These are phyloP conservation scores for Cafeteria roenbergensis DNA, from an alignment of 108 stramenopile genomes.

Conservation along the genomic window DNA sequence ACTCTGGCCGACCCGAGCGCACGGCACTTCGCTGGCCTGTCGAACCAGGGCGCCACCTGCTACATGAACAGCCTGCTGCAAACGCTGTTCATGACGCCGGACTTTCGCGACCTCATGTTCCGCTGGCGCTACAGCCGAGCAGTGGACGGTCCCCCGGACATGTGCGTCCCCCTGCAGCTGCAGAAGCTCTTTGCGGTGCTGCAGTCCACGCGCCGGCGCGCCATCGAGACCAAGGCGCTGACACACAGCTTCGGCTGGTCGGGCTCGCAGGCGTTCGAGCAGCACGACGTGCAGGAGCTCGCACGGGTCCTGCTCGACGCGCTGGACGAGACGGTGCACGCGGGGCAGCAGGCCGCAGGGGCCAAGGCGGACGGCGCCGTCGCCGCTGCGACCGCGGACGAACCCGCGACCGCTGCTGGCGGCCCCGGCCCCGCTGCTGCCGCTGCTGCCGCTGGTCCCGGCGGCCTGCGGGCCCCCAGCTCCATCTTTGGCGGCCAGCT, in stretches of 20 bases:
- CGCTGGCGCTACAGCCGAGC: slow-evolving; percentile 20
- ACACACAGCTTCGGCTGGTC: slow-evolving; percentile 42
- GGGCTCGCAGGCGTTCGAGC: slow-evolving; percentile 18
- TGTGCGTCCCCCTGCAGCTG: slow-evolving; percentile 38
- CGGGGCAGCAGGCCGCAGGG: no score
- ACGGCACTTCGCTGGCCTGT: slow-evolving; percentile 23
- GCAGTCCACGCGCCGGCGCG: slow-evolving; percentile 24
- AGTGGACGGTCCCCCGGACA: slow-evolving; percentile 25
- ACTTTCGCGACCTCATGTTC: slow-evolving; percentile 29
- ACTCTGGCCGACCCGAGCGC: no score
- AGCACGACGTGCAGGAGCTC: slow-evolving; percentile 43
- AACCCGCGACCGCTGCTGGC: no score
- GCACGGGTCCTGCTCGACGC: slow-evolving; percentile 43
- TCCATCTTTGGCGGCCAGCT: neutral
- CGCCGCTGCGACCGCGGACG: no score
- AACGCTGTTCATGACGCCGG: slow-evolving; percentile 40
- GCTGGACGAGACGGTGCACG: slow-evolving; percentile 33
- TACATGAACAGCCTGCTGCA: slow-evolving; percentile 47
- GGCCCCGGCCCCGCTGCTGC: no score
- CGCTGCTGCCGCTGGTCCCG: no score
- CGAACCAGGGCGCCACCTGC: slow-evolving; percentile 46
- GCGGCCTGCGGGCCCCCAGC: no score
- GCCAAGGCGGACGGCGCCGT: no score
- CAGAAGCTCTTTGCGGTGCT: slow-evolving; percentile 37
- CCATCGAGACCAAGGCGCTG: slow-evolving; percentile 25